Conservation (phyloP, 1,284 basidiomycete genomes). For the Veloporphyrellus conicus region DNA sequence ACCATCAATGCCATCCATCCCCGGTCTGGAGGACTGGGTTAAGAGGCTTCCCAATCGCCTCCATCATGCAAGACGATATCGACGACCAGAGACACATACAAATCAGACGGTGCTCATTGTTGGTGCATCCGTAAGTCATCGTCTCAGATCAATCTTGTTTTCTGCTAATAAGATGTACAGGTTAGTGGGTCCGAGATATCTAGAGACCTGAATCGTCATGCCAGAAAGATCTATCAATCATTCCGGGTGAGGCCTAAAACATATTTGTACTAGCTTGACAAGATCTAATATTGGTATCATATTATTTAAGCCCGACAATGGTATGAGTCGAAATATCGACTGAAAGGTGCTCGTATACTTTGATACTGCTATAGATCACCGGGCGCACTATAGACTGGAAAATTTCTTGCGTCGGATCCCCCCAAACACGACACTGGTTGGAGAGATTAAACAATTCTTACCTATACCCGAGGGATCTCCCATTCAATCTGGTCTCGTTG, state of each 20-base stretch:
- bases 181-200: conserved; percentile 14
- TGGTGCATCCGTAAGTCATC: conserved; percentile 31
- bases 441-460: conserved; percentile 16
- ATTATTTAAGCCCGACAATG: conserved; percentile 1
- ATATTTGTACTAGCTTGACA: background rate
- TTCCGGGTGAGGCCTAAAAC: conserved; percentile 9
- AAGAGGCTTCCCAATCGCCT: conserved; percentile 35
- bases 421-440: conserved; percentile 12
- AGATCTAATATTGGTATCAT: background rate
- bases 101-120: conserved; percentile 46
- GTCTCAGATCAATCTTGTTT: too few relatives aligned
- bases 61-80: conserved; percentile 45
- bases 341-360: background rate
- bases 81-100: conserved; percentile 37
- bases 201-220: conserved; percentile 14
- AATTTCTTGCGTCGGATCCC: conserved; percentile 4
- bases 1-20: conserved; percentile 16
- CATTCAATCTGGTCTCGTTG: conserved; percentile 12
- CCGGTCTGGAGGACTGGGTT: conserved; percentile 32
- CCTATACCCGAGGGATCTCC: conserved; percentile 3
- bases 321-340: background rate
- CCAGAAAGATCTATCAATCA: conserved; percentile 12
- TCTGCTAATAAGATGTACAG: conserved; percentile 10
- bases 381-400: background rate
- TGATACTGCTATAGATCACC: conserved; percentile 2